Percentiles rank a stretch among this genome's conserved stretches.
Evolutionary conservation across 176 grass and related monocot genomes (phyloP).

Genomic region (Zoysia japonica): DNA sequence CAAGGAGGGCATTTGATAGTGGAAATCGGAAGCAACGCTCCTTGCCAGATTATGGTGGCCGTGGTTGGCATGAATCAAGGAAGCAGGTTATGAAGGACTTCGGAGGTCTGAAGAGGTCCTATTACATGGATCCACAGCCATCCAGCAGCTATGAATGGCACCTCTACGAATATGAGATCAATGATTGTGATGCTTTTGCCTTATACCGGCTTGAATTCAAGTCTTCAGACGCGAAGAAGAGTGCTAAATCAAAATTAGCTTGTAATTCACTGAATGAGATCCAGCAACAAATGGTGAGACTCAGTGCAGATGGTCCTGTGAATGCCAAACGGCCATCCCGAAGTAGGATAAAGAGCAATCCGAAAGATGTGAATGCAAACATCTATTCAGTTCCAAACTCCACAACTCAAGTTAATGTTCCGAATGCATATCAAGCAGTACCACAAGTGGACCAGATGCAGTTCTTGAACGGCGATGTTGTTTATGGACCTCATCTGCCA

Average conservation of each 20-base stretch:
- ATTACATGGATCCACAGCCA: slow-evolving; percentile 97
- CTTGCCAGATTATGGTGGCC: slow-evolving; percentile 79
- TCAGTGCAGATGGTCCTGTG: slow-evolving; percentile 57
- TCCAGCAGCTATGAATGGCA: slow-evolving; percentile 79
- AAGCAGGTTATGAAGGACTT: slow-evolving; percentile 95
- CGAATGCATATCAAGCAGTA: slow-evolving; percentile 50
- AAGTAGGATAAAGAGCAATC: slow-evolving; percentile 48
- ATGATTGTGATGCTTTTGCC: slow-evolving; percentile 73
- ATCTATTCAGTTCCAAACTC: slow-evolving; percentile 49
- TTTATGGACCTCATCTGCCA: slow-evolving; percentile 78
- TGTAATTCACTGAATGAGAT: slow-evolving; percentile 56
- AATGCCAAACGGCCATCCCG: slow-evolving; percentile 53
- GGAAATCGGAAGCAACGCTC: slow-evolving; percentile 89
- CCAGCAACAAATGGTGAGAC: slow-evolving; percentile 71
- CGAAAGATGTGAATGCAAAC: slow-evolving; percentile 38
- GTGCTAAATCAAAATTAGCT: slow-evolving; percentile 59
- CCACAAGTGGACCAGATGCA: slow-evolving; percentile 64
- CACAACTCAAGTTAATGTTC: slow-evolving; percentile 47
- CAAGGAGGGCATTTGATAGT: slow-evolving; percentile 85
- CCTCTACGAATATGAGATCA: slow-evolving; percentile 92
- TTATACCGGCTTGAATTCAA: slow-evolving; percentile 88
- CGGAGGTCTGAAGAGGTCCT: slow-evolving; percentile 84
- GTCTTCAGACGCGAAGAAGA: slow-evolving; percentile 78
- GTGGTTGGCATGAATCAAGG: slow-evolving; percentile 93
- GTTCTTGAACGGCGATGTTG: slow-evolving; percentile 62